These are phyloP conservation scores for Articulospora tetracladia DNA, from an alignment of 495 filamentous ascomycete genomes.

Conservation along the genomic window DNA sequence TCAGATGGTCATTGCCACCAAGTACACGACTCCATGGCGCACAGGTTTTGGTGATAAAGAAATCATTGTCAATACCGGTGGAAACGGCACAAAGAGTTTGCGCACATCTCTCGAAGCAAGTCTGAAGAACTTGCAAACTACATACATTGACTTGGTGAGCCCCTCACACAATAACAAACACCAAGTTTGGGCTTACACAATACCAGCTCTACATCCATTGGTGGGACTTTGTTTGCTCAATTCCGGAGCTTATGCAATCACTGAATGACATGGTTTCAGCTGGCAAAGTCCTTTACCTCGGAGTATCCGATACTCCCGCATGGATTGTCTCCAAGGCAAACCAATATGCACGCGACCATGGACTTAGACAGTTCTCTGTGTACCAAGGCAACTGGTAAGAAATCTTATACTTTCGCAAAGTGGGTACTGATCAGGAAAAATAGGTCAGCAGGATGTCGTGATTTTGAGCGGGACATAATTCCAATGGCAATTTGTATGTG, in stretches of 20 bases:
- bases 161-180: not conserved
- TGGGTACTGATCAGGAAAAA: too few relatives aligned
- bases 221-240: slow-evolving; percentile 47
- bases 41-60: slow-evolving; percentile 30
- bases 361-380: slow-evolving; percentile 57
- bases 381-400: slow-evolving; percentile 58
- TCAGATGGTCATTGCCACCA: slow-evolving; percentile 65
- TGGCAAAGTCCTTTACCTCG: slow-evolving; percentile 68
- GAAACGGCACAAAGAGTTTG: slow-evolving; percentile 38
- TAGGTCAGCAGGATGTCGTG: slow-evolving; percentile 44
- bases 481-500: slow-evolving; percentile 42
- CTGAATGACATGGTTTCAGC: slow-evolving; percentile 54
- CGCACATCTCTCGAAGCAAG: slow-evolving; percentile 25
- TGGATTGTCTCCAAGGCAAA: slow-evolving; percentile 69
- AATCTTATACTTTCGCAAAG: too few relatives aligned
- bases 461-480: slow-evolving; percentile 67
- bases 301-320: slow-evolving; percentile 61
- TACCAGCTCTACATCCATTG: slow-evolving; percentile 51
- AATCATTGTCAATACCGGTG: slow-evolving; percentile 49
- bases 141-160: slow-evolving; percentile 53
- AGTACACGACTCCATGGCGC: slow-evolving; percentile 52
- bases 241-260: slow-evolving; percentile 65
- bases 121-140: slow-evolving; percentile 54
- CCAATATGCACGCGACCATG: slow-evolving; percentile 59
- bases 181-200: not conserved